Conservation (phyloP, 768 basidiomycete genomes). For the Boletus sp. region DNA sequence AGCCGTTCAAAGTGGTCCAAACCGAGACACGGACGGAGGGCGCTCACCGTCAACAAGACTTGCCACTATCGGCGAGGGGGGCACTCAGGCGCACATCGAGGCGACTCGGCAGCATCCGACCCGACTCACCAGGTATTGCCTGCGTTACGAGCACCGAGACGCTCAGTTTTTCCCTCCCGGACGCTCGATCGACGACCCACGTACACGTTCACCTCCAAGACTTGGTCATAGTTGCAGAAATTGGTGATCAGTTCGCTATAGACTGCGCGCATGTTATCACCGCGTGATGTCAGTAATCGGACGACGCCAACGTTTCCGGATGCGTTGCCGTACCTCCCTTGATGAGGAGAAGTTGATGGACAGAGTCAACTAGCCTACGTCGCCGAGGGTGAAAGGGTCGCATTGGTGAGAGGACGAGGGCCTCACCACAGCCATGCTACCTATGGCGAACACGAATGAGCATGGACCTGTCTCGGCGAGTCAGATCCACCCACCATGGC, state of each 20-base stretch:
- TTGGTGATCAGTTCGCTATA: slow-evolving; percentile 13
- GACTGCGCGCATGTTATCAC: background rate
- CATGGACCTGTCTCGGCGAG: background rate
- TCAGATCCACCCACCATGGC: slow-evolving; percentile 6
- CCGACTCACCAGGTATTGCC: slow-evolving; percentile 16
- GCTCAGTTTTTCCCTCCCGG: no score
- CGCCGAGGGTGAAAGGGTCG: background rate
- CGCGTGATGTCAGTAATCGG: slow-evolving; percentile 1
- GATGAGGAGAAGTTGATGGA: slow-evolving; percentile 16
- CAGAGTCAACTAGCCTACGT: slow-evolving; percentile 13
- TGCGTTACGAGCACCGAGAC: background rate
- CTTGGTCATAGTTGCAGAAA: slow-evolving; percentile 12
- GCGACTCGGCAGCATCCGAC: background rate
- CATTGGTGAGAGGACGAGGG: background rate
- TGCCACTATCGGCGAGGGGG: slow-evolving; percentile 16
- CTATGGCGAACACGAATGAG: slow-evolving; percentile 1
- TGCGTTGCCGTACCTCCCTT: slow-evolving; percentile 13
- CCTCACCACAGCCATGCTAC: slow-evolving; percentile 18
- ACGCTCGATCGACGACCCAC: slow-evolving; percentile 1
- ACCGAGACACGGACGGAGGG: no score
- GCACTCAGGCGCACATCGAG: background rate
- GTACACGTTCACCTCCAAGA: slow-evolving; percentile 7
- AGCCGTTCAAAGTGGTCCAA: background rate
- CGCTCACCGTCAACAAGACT: slow-evolving; percentile 17
- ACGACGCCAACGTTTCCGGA: background rate